These are phyloP conservation scores for Yueomyces sinensis DNA, from an alignment of 805 yeast genomes.

Conservation along the genomic window DNA sequence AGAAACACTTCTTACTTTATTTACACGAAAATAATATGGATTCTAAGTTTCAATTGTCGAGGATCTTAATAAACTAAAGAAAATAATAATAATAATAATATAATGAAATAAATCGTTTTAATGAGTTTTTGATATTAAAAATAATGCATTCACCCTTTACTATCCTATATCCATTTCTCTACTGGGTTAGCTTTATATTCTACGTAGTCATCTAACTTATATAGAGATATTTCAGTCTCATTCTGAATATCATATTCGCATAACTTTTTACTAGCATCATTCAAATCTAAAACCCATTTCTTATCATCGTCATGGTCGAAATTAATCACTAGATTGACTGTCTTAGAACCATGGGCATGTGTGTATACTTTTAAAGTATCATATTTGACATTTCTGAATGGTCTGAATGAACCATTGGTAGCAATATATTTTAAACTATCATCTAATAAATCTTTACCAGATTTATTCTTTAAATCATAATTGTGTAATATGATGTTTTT, in stretches of 20 bases:
- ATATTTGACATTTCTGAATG: conserved; percentile 63
- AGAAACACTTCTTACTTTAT: conserved; percentile 22
- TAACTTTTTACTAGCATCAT: conserved; percentile 28
- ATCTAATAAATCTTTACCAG: conserved; percentile 50
- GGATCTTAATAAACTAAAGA: too few species aligned
- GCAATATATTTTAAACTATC: conserved; percentile 32
- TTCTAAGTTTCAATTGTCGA: too few species aligned
- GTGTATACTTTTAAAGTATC: conserved; percentile 80
- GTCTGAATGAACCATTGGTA: conserved; percentile 59
- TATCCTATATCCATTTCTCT: conserved; percentile 95
- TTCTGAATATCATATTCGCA: conserved; percentile 52
- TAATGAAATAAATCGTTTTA: too few species aligned
- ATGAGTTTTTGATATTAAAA: too few species aligned
- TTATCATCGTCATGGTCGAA: conserved; percentile 58
- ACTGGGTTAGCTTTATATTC: conserved; percentile 70
- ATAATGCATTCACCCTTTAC: too few species aligned
- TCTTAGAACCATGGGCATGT: conserved; percentile 89
- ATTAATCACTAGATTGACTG: conserved; percentile 84
- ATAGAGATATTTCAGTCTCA: conserved; percentile 87
- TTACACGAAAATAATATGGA: conserved; percentile 13
- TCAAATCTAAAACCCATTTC: conserved; percentile 48
- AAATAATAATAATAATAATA: too few species aligned
- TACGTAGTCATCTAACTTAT: conserved; percentile 52
- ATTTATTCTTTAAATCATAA: conserved; percentile 56
- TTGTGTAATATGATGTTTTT: conserved; percentile 58